These are phyloP conservation scores for Tylopilus rubrobrunneus DNA, from an alignment of 768 basidiomycete species.

Conservation along the genomic window DNA sequence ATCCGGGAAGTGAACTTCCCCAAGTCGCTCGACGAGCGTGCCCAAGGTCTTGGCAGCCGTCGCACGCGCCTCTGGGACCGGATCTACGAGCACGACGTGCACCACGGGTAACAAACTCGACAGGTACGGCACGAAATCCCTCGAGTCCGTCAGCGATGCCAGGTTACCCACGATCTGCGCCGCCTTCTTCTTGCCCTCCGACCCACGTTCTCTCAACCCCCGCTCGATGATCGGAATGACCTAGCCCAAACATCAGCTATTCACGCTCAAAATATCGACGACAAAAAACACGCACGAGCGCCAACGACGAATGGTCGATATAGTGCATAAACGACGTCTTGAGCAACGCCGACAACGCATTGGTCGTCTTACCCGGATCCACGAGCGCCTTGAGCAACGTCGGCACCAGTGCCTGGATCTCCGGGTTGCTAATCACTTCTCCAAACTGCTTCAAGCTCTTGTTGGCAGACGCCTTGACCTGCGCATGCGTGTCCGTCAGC, in stretches of 20 bases:
- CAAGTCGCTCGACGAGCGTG: constrained; percentile 93
- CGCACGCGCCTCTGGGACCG: constrained; percentile 95
- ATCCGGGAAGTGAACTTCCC: constrained; percentile 93
- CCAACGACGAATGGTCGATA: constrained; percentile 94
- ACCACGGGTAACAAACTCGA: constrained; percentile 84
- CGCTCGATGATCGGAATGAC: constrained; percentile 94
- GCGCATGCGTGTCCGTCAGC: constrained; percentile 94
- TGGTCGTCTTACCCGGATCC: constrained; percentile 87
- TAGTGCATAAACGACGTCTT: constrained; percentile 98
- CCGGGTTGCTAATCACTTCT: constrained; percentile 96
- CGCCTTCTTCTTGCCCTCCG: constrained; percentile 93
- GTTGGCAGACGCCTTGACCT: constrained; percentile 91
- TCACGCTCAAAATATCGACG: neutral
- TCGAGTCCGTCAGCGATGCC: constrained; percentile 81
- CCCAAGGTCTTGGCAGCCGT: constrained; percentile 97
- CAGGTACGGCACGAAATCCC: constrained; percentile 94
- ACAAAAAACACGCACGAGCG: constrained; percentile 58
- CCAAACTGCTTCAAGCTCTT: constrained; percentile 96
- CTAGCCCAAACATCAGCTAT: constrained; percentile 34
- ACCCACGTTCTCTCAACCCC: constrained; percentile 85
- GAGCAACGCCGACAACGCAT: constrained; percentile 76
- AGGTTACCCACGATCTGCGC: constrained; percentile 98
- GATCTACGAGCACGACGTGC: constrained; percentile 89
- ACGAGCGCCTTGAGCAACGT: constrained; percentile 91
- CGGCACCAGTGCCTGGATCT: constrained; percentile 90